Evolutionary conservation across 306 rosid species (phyloP).

Genomic region (Delonix regia): DNA sequence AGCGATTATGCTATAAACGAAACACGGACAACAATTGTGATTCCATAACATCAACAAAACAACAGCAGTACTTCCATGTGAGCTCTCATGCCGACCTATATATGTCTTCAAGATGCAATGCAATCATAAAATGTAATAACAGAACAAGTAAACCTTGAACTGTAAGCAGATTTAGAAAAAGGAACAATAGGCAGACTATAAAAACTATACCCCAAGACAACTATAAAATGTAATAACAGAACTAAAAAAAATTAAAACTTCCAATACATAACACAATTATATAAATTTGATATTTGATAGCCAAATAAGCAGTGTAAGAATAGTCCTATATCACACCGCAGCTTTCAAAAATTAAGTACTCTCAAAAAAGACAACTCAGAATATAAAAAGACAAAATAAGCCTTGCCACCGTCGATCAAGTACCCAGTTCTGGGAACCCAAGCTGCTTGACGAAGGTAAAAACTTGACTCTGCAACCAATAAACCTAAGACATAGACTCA

Average conservation of each 20-base stretch:
- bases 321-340: slow-evolving; percentile 18
- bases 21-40: too few species aligned
- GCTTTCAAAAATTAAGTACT: slow-evolving; percentile 1
- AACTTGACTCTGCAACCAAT: slow-evolving; percentile 29
- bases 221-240: neutral
- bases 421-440: slow-evolving; percentile 66
- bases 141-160: too few species aligned
- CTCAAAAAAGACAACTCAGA: neutral
- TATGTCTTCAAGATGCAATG: too few species aligned
- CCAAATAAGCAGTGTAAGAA: slow-evolving; percentile 22
- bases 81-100: too few species aligned
- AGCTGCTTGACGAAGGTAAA: slow-evolving; percentile 39
- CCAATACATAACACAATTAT: neutral
- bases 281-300: neutral
- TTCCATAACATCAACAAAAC: too few species aligned
- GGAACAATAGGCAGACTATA: too few species aligned
- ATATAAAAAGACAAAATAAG: neutral
- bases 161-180: neutral
- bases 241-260: neutral
- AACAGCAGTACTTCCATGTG: too few species aligned
- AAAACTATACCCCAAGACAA: neutral
- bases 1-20: too few species aligned
- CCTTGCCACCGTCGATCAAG: slow-evolving; percentile 67
- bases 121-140: too few species aligned
- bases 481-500: neutral